These are phyloP conservation scores for Polychaeton citri DNA, from an alignment of 2,329 filamentous ascomycete species.

Conservation along the genomic window DNA sequence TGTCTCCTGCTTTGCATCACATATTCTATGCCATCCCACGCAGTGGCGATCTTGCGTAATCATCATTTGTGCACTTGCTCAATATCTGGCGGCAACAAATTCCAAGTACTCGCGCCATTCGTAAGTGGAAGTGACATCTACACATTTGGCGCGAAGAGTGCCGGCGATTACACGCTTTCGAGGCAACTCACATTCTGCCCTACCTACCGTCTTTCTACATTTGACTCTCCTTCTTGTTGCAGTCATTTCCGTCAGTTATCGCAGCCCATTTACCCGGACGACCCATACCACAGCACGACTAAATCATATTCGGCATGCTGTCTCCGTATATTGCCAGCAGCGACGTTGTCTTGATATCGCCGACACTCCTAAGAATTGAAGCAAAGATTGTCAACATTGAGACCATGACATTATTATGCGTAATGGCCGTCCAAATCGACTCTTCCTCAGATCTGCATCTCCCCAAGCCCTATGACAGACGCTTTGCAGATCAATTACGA, in stretches of 20 bases:
- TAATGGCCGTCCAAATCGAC: background rate
- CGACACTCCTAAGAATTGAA: background rate
- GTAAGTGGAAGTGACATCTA: too few species aligned
- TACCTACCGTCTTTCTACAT: background rate
- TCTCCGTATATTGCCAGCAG: background rate
- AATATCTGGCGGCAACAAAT: background rate
- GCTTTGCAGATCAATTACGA: background rate
- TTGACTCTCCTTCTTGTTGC: background rate
- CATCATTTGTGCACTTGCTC: background rate
- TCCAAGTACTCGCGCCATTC: background rate
- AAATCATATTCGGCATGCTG: background rate
- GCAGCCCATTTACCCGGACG: background rate
- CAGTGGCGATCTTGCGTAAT: background rate
- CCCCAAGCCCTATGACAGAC: background rate
- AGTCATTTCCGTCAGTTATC: background rate
- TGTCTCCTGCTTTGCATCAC: background rate
- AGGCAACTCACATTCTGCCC: background rate
- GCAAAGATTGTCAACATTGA: constrained; percentile 1
- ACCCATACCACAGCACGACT: background rate
- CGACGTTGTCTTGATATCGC: background rate
- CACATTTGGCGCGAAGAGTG: background rate
- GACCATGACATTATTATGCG: constrained; percentile 1
- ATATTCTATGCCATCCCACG: background rate
- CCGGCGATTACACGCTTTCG: background rate
- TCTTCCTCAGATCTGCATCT: background rate